Evolutionary conservation across 345 rosid genomes (phyloP).

Genomic region (Nephelium lappaceum): DNA sequence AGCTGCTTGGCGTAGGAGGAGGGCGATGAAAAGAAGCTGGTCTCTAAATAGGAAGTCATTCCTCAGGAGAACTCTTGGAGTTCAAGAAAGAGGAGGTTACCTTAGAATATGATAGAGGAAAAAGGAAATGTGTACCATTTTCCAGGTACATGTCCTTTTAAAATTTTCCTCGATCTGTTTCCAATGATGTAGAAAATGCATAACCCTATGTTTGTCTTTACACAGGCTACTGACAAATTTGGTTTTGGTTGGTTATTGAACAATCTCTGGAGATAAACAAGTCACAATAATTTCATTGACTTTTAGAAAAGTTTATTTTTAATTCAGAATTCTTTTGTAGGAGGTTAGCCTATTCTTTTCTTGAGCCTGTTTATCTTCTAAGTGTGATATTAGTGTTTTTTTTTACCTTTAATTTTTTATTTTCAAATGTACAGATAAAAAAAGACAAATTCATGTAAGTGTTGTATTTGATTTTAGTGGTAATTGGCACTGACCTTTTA

Average conservation of each 20-base stretch:
- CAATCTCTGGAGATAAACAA: not conserved
- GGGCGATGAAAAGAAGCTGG: conserved; percentile 65
- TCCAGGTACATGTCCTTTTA: not conserved
- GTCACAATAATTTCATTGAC: conserved; percentile 1
- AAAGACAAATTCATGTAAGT: not conserved
- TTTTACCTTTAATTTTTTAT: not conserved
- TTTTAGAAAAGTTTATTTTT: too few species aligned
- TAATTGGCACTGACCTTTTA: not conserved
- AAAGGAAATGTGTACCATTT: not conserved
- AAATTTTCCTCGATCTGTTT: not conserved
- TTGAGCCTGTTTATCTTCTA: not conserved
- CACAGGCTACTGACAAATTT: not conserved
- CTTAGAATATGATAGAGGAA: conserved; percentile 56
- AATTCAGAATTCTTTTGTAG: not conserved
- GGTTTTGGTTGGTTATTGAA: not conserved
- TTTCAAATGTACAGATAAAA: conserved; percentile 12
- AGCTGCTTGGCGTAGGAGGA: conserved; percentile 56
- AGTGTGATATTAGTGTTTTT: not conserved
- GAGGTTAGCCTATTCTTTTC: conserved; percentile 5
- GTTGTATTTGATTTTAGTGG: not conserved
- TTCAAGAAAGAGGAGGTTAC: conserved; percentile 67
- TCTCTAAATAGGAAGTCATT: conserved; percentile 71
- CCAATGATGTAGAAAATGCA: too few species aligned
- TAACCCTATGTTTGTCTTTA: not conserved
- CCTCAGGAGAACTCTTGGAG: conserved; percentile 48